Base-by-base conservation (phyloP, 768 basidiomycete genomes). In the Pleurotus eryngii region DNA sequence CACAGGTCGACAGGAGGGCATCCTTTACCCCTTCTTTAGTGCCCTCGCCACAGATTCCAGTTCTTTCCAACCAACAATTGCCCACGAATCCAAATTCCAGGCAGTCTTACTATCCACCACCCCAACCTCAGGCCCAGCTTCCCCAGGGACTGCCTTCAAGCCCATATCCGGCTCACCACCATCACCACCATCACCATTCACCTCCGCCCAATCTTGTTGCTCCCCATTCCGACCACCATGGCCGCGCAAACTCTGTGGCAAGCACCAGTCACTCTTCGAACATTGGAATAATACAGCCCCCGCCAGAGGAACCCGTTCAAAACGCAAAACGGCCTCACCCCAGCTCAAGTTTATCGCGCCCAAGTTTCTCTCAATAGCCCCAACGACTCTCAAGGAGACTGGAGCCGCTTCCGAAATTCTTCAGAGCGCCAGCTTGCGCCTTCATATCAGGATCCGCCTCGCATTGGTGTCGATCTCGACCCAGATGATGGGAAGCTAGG, bases 271-370 rank as follows among this genome's bases (percentile, higher is more conserved):
- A 72, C 62, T 60, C 72, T 18, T 68, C 74, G 40, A 54, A 42
- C 27, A 20, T 22, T 22, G 80, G 80, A 22, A 68, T 79, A 64
- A 76, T 81, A 42, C 61, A 73, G 30, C 78, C 78, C 3, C 75
- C 67, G 55, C 79, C 76, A 56, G 78, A 80, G 59, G 81, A 82
- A 61, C 76, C 77, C 45, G 75, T 78, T 63, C 81, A 81, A 81
- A 68, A 72, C 76, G 15, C 76, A 73, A 55, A 72, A 79, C 37
- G 85, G 83, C 3, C 79, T 90, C 51, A 88, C 89, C 3, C 84
- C 88, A 45, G 87, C 89, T 8, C 90, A 92, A 68, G 85, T 87
- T 37, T 92, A 91, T 72, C 91, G 90, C 65, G 83, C 85, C 6
- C 88, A 92, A 68, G 79, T 90, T 46, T 85, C 84, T 64, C 72